A percentile compares a stretch with the other conserved stretches of the same genome.
These are phyloP conservation scores for Penicillium sp. DNA, from an alignment of 2,329 filamentous ascomycete genomes.

Conservation along the genomic window DNA sequence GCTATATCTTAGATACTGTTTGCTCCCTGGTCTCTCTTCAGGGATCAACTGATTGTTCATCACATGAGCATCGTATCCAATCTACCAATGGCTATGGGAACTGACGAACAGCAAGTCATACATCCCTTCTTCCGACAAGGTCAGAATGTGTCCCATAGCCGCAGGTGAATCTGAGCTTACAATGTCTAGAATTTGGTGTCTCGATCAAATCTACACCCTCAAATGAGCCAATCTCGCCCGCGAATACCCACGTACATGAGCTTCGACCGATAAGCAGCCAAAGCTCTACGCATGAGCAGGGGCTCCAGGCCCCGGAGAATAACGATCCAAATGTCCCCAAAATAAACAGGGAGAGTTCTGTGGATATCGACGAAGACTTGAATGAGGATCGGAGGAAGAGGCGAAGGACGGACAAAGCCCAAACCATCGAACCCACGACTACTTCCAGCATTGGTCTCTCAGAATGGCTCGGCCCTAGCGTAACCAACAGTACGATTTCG, in stretches of 20 bases:
- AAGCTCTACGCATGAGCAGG: not conserved
- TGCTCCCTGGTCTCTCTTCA: slow-evolving; percentile 2
- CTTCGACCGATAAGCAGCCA: not conserved
- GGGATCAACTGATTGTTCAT: slow-evolving; percentile 27
- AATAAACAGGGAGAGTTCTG: not conserved
- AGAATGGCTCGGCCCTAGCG: slow-evolving; percentile 15
- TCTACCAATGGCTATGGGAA: slow-evolving; percentile 40
- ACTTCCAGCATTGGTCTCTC: slow-evolving; percentile 13
- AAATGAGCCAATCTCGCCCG: not conserved
- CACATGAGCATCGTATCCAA: slow-evolving; percentile 28
- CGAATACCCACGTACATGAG: not conserved
- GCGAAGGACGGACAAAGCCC: slow-evolving; percentile 31
- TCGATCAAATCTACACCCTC: slow-evolving; percentile 8
- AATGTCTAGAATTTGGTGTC: slow-evolving; percentile 19
- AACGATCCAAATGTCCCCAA: not conserved
- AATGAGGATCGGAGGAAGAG: slow-evolving; percentile 39
- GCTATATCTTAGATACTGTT: not conserved
- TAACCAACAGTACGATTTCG: too few species aligned
- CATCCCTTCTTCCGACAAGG: slow-evolving; percentile 46
- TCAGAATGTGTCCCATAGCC: slow-evolving; percentile 18
- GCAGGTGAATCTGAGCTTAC: not conserved
- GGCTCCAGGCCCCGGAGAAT: not conserved
- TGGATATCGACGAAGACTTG: slow-evolving; percentile 30
- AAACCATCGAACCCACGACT: slow-evolving; percentile 8
- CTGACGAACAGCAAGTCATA: slow-evolving; percentile 39